phyloP scores from a whole-genome alignment of 345 rosid species.

The Camelina sativa region DNA sequence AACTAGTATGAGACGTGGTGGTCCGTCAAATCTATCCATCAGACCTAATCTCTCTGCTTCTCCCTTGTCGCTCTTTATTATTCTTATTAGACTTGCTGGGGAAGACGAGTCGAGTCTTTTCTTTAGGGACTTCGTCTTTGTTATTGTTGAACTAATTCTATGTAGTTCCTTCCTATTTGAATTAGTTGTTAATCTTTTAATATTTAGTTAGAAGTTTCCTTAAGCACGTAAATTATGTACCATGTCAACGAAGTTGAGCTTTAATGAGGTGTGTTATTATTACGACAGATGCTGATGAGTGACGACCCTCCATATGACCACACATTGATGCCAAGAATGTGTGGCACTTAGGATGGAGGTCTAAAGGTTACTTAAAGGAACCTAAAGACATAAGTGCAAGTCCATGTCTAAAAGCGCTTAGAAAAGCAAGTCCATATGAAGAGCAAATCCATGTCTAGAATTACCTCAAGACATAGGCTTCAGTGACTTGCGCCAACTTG shows the following conservation, averaged over 20 bases:
- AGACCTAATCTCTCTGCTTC: neutral
- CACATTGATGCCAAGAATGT: neutral
- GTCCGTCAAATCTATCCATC: slow-evolving; percentile 65
- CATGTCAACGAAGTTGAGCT: neutral
- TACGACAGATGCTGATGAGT: neutral
- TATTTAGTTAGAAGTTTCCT: neutral
- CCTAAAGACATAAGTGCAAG: neutral
- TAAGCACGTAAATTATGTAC: neutral
- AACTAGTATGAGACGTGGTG: slow-evolving; percentile 79
- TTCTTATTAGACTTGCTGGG: too few relatives aligned
- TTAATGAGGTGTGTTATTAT: neutral
- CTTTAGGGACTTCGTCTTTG: too few relatives aligned
- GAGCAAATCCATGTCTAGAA: too few relatives aligned
- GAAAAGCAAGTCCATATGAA: neutral
- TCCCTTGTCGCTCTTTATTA: neutral
- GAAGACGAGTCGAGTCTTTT: too few relatives aligned
- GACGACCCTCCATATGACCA: neutral
- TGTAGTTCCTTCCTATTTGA: neutral
- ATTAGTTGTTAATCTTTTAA: neutral
- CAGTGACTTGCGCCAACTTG: neutral
- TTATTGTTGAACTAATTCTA: neutral
- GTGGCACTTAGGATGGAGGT: neutral
- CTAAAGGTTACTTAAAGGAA: neutral
- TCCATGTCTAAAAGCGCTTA: neutral
- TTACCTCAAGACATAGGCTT: neutral